Percentiles rank a stretch among this genome's conserved stretches.
phyloP scores from a whole-genome alignment of 495 filamentous ascomycete species.

The Xylaria venustula region DNA sequence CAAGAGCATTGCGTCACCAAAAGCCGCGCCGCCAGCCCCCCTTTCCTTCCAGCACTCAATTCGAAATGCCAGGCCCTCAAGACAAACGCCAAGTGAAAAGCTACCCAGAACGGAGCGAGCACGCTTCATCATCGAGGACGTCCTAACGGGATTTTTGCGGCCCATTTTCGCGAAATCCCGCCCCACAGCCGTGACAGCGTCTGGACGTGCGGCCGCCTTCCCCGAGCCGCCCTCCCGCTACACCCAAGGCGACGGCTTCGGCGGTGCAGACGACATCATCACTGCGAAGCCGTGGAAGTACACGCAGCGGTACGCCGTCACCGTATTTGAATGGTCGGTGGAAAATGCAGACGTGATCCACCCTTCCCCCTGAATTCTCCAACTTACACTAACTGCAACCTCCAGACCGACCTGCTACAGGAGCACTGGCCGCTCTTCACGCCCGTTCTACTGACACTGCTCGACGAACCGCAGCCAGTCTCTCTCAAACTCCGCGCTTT shows the following conservation, averaged over 20 bases:
- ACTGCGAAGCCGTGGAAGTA: constrained; percentile 77
- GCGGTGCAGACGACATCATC: constrained; percentile 45
- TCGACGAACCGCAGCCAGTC: constrained; percentile 63
- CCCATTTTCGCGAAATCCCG: constrained; percentile 70
- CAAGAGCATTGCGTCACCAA: background rate
- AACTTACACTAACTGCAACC: constrained; percentile 4
- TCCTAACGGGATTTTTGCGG: constrained; percentile 55
- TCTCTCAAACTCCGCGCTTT: constrained; percentile 55
- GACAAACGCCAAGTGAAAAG: background rate
- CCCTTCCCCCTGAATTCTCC: background rate
- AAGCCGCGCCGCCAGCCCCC: background rate
- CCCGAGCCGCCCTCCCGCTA: constrained; percentile 34
- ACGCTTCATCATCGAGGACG: constrained; percentile 50
- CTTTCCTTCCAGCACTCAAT: background rate
- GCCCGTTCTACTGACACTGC: constrained; percentile 77
- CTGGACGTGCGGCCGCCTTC: constrained; percentile 57
- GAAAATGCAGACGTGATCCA: constrained; percentile 42
- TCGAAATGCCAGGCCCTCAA: background rate
- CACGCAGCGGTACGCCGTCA: constrained; percentile 56
- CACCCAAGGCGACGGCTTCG: constrained; percentile 35
- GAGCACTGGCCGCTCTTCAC: constrained; percentile 74
- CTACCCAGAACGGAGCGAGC: constrained; percentile 8
- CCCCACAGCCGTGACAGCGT: constrained; percentile 59
- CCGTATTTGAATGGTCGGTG: constrained; percentile 67
- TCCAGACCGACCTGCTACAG: constrained; percentile 19